Conservation (phyloP, 495 filamentous ascomycete species). For the Neurospora pannonica region DNA sequence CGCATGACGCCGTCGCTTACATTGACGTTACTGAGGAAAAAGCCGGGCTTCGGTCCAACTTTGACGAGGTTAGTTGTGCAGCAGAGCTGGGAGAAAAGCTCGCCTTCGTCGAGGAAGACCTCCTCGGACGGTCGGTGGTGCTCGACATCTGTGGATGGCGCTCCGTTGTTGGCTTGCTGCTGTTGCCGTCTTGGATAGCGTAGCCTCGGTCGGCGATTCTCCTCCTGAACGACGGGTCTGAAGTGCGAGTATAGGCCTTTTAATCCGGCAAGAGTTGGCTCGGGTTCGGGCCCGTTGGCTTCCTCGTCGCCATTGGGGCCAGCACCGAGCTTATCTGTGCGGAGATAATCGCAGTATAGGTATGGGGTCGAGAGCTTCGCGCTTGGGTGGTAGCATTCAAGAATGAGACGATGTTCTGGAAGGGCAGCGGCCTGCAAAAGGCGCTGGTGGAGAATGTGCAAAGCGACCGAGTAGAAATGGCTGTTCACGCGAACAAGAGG, state of each 20-base stretch:
- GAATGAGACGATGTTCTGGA: constrained; percentile 53
- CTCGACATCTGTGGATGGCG: constrained; percentile 9
- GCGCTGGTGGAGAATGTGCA: constrained; percentile 59
- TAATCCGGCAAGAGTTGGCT: constrained; percentile 17
- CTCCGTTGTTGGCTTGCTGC: constrained; percentile 1
- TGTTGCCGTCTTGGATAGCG: constrained; percentile 19
- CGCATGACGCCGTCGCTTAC: constrained; percentile 56
- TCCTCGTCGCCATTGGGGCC: constrained; percentile 33
- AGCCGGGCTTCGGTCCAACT: constrained; percentile 45
- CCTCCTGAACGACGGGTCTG: constrained; percentile 43
- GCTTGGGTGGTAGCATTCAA: constrained; percentile 70
- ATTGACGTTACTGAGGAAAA: constrained; percentile 51
- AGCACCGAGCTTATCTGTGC: constrained; percentile 40
- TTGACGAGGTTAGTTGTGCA: constrained; percentile 60
- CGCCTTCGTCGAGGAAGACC: constrained; percentile 55
- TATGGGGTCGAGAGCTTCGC: constrained; percentile 59
- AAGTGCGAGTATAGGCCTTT: constrained; percentile 45
- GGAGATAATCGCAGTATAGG: constrained; percentile 58
- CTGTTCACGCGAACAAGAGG: constrained; percentile 50
- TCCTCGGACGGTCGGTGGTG: constrained; percentile 37
- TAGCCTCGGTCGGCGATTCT: constrained; percentile 27
- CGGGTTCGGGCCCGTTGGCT: not conserved
- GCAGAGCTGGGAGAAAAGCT: constrained; percentile 64
- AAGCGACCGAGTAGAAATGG: constrained; percentile 56
- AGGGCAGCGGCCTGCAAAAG: constrained; percentile 48